Evolutionary conservation across 495 filamentous ascomycete species (phyloP), one percentile per base, ranked within the genome.

Genomic region (Penicillium coffeae): DNA sequence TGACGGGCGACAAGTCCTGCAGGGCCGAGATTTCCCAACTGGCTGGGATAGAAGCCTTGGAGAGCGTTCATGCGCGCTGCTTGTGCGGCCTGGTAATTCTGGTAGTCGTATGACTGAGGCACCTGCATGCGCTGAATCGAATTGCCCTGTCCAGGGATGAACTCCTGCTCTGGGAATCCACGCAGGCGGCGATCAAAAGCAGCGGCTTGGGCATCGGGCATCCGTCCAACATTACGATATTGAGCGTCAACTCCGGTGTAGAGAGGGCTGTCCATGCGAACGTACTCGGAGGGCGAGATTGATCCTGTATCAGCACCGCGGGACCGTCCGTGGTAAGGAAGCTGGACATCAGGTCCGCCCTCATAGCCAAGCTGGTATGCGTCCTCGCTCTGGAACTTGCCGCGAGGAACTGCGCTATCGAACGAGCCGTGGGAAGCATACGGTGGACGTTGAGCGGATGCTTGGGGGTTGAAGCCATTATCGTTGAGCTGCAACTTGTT

Each of bases 191-290:
- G 69, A 39, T 82, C 74, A 13, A 81, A 52, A 4, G 66, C 47
- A 0, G 65, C 64, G 9, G 65, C 54, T 47, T 77, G 72, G 16
- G 60, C 69, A 2, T 74, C 68, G 40, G 66, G 66, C 45, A 69
- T 47, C 39, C 67, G 68, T 15, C 63, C 62, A 6, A 69, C 63
- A 33, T 75, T 72, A 15, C 75, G 71, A 46, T 70, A 73, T 35
- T 78, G 67, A 8, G 59, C 58, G 9, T 74, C 66, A 3, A 65
- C 71, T 0, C 68, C 66, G 13, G 75, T 68, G 53, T 80, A 83
- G 47, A 84, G 78, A 1, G 85, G 75, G 53, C 78, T 84, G 38
- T 75, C 78, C 41, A 83, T 72, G 6, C 78, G 78, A 35, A 74
- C 67, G 18, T 79, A 74, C 12, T 78, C 80, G 1, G 74, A 73